These are phyloP conservation scores for Acanthochlamys bracteata DNA, from an alignment of 106 monocot species.

Conservation along the genomic window DNA sequence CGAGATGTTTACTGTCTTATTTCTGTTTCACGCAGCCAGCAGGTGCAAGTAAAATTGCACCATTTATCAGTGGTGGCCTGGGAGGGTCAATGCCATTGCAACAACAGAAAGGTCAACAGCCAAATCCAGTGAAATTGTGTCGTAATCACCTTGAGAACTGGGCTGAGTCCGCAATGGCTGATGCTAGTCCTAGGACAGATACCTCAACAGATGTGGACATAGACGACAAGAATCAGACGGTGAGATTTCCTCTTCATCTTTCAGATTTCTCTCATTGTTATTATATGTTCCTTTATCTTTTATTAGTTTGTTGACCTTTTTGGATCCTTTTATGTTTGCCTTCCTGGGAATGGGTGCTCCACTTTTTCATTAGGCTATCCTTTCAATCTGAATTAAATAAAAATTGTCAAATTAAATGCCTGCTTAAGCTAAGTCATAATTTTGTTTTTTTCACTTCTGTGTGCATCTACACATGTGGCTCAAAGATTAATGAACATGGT, in stretches of 20 bases:
- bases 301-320: too few species aligned
- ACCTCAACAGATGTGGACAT: conserved; percentile 73
- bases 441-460: too few species aligned
- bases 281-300: background rate
- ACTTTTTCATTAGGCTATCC: too few species aligned
- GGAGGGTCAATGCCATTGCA: conserved; percentile 6
- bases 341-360: too few species aligned
- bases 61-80: conserved; percentile 5
- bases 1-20: background rate
- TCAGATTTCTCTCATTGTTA: background rate
- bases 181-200: conserved; percentile 70
- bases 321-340: too few species aligned
- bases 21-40: conserved; percentile 15
- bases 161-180: conserved; percentile 68
- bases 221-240: conserved; percentile 64
- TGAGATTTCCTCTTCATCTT: conserved; percentile 6
- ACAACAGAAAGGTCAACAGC: conserved; percentile 25
- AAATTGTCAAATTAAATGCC: too few species aligned
- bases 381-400: too few species aligned
- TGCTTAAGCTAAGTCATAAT: too few species aligned
- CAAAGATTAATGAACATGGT: too few species aligned
- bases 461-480: too few species aligned
- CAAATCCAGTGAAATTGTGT: conserved; percentile 20
- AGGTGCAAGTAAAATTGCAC: conserved; percentile 13
- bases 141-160: conserved; percentile 57